Evolutionary conservation across 306 rosid genomes (phyloP), one percentile per base, ranked within the genome.

Genomic region (Macrotyloma uniflorum): DNA sequence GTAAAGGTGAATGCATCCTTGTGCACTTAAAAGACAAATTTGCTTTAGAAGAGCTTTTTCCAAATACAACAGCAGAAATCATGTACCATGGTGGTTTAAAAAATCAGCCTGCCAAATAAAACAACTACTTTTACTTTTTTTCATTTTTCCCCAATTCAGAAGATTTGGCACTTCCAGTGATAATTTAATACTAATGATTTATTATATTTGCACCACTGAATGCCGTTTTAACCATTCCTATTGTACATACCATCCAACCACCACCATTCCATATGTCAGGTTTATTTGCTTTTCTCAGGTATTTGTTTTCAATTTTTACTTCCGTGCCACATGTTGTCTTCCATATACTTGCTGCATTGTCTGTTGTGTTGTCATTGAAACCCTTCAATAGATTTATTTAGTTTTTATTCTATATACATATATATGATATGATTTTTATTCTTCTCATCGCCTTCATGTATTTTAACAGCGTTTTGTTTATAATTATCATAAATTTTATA

Each of bases 401-500:
- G 9, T 42, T 42, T 67, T 38, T 65, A 19, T 61, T 33, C 46
- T 63, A 23, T 40, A 18, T 38, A 38, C 20, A 2, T 67, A 42
- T 38, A 40, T 20, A 26, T 35, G 22, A 22, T 38, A 38, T 38
- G 32, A 2, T 38, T 36, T 65, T 16, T 11, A 0, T 38, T 20
- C 50, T 19, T 5, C 5, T 38, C 50, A 66, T 18, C 38, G 20
- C 32, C 53, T 2, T 6, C 10, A 10, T 18, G 18, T 20, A 7
- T 65, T 65, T 19, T 11, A 57, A 57, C 30, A 24, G 16, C 14
- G 42, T 23, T 6, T 42, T 24, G 6, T 13, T 67, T 23, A 45
- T 19, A 67, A 67, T 43, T 68, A 68, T 24, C 13, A 67, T 67
- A 46, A 46, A 68, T 24, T 46, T 68, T 47, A 45, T 28, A 26